Base-by-base conservation (phyloP, 2,329 filamentous ascomycete genomes). In the Malbranchea cinnamomea region DNA sequence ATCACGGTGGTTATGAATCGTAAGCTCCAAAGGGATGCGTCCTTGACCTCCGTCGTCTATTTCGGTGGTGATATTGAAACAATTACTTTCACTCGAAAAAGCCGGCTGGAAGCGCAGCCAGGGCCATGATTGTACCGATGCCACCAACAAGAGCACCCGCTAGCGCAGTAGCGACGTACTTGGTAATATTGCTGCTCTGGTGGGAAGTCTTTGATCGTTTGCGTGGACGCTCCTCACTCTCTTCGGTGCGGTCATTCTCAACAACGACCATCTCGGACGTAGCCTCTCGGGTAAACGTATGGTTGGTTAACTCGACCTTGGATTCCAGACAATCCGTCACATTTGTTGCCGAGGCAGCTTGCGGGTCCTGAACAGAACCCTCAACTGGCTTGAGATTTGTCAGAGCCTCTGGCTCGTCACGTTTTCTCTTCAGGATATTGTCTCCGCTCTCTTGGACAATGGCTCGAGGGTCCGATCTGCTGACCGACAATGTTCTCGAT, bases 81-180 rank as follows among this genome's bases (percentile, higher is more conserved):
- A n/a, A n/a, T n/a, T n/a, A n/a, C 3, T 18, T 21, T 40, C 42
- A 58, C 22, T 46, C 40, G 39, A 61, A 61, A 39, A 52, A 61
- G 30, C 59, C 54, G 4, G 50, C 43, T 6, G 59, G 59, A 9
- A 62, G 46, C 14, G 56, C 47, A 8, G 56, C 55, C 25, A 62
- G 45, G 11, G 51, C 41, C 23, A 51, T 46, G 23, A 62, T 47
- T 10, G 55, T 55, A 13, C 56, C 51, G 19, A 61, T 42, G 4
- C 56, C 51, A 28, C 59, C 59, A 24, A 58, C 46, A 10, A 59
- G 34, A 20, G 54, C 55, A 14, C 58, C 56, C 4, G 54, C 37
- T 2, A 55, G 33, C 15, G 58, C 56, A 16, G 51, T 53, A 12
- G 51, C 48, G 17, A 53, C 54, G 41, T 60, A 53, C 31, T 48